Evolutionary conservation across 2,329 filamentous ascomycete genomes (phyloP).

Genomic region (Pyricularia sp.): DNA sequence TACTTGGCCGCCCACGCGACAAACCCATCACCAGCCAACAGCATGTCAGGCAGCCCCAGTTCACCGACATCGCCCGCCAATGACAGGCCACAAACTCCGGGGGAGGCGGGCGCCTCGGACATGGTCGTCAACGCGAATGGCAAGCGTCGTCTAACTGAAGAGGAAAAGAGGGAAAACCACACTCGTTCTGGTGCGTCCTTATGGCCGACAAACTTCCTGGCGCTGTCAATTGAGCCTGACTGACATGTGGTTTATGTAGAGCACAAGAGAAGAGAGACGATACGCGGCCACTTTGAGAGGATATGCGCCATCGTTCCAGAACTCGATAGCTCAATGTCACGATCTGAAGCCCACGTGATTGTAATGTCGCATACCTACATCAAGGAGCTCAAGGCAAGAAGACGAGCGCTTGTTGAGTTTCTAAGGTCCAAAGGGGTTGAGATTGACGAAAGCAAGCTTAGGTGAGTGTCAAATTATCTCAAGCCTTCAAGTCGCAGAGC

Average conservation of each 20-base stretch:
- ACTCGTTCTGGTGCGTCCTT: slow-evolving; percentile 18
- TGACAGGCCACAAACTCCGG: background rate
- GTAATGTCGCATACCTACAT: slow-evolving; percentile 1
- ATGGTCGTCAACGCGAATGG: slow-evolving; percentile 10
- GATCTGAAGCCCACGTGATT: background rate
- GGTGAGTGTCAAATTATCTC: background rate
- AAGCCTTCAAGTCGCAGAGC: background rate
- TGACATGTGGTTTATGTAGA: slow-evolving; percentile 11
- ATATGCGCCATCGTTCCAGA: slow-evolving; percentile 71
- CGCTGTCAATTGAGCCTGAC: background rate
- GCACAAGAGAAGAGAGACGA: slow-evolving; percentile 37
- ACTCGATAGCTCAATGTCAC: slow-evolving; percentile 31
- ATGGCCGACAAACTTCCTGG: too few species aligned
- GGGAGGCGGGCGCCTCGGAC: background rate
- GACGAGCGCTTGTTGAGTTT: background rate
- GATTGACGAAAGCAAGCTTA: background rate
- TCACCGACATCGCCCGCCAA: background rate
- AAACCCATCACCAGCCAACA: background rate
- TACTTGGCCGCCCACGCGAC: background rate
- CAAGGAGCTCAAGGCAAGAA: background rate
- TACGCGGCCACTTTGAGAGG: slow-evolving; percentile 71
- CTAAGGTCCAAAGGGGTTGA: background rate
- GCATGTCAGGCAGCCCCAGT: background rate
- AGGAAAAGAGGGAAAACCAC: slow-evolving; percentile 26
- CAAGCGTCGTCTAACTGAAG: slow-evolving; percentile 21